These are phyloP conservation scores for Dissophora ornata DNA, from an alignment of 192 early-diverging fungal species.

Conservation along the genomic window DNA sequence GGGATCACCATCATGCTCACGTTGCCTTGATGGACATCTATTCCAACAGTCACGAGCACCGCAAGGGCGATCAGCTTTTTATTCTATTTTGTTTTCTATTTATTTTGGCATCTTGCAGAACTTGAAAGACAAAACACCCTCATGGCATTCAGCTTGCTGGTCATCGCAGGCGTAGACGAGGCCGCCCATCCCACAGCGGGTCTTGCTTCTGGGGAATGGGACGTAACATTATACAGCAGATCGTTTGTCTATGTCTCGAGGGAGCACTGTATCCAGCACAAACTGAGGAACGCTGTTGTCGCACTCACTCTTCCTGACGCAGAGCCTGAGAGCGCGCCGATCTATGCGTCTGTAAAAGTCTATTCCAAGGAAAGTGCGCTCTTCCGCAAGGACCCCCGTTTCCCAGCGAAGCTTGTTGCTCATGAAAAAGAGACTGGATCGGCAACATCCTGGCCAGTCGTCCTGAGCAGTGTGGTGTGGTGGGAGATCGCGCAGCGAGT, in stretches of 20 bases:
- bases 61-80: too few species aligned
- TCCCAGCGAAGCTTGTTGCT: conserved; percentile 21
- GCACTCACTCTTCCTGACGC: conserved; percentile 28
- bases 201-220: background rate
- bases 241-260: conserved; percentile 36
- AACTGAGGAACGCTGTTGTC: conserved; percentile 33
- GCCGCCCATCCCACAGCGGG: background rate
- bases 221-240: conserved; percentile 11
- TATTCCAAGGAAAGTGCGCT: conserved; percentile 41
- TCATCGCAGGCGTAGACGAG: conserved; percentile 47
- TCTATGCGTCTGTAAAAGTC: conserved; percentile 35
- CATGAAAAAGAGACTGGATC: background rate
- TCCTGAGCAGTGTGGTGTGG: conserved; percentile 40
- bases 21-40: too few species aligned
- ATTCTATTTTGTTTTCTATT: too few species aligned
- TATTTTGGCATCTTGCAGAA: too few species aligned
- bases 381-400: conserved; percentile 26
- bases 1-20: too few species aligned
- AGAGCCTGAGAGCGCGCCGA: background rate
- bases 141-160: conserved; percentile 16
- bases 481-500: conserved; percentile 21
- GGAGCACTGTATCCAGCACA: conserved; percentile 24
- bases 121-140: too few species aligned
- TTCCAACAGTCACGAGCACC: too few species aligned
- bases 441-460: conserved; percentile 7